A percentile compares a stretch with the other conserved stretches of the same genome.
Evolutionary conservation across 805 yeast species (phyloP).

Genomic region (Wickerhamiella lipophila): DNA sequence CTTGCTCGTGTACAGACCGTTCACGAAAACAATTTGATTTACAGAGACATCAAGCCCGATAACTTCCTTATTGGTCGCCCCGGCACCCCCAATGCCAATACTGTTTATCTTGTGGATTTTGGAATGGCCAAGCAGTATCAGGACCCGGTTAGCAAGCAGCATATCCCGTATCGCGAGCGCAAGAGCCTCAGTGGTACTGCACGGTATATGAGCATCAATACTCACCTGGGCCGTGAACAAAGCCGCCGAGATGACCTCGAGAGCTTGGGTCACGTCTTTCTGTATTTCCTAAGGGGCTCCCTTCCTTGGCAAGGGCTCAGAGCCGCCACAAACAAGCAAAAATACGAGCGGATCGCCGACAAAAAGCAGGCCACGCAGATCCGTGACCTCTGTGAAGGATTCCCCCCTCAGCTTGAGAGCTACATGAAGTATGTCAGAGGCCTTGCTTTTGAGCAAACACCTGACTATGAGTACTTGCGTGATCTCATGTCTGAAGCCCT

Average conservation of each 20-base stretch:
- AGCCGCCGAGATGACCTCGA: conserved; percentile 93
- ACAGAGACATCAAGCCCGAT: conserved; percentile 96
- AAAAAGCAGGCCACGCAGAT: conserved; percentile 85
- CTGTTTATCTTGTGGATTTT: conserved; percentile 83
- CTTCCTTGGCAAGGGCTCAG: conserved; percentile 98
- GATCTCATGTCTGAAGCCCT: conserved; percentile 67
- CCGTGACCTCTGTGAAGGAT: conserved; percentile 72
- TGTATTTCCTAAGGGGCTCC: conserved; percentile 77
- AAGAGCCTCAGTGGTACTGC: conserved; percentile 96
- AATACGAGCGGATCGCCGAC: conserved; percentile 94
- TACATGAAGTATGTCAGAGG: conserved; percentile 81
- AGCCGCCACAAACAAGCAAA: conserved; percentile 95
- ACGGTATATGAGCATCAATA: conserved; percentile 92
- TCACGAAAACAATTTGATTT: conserved; percentile 81
- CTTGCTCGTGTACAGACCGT: conserved; percentile 71
- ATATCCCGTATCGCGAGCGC: conserved; percentile 92
- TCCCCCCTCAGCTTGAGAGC: conserved; percentile 86
- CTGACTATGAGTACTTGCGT: conserved; percentile 82
- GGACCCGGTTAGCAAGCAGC: conserved; percentile 90
- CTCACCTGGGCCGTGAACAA: conserved; percentile 95
- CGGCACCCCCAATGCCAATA: conserved; percentile 68
- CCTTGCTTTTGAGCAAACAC: conserved; percentile 83
- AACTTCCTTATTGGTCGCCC: conserved; percentile 90
- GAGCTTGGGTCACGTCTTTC: conserved; percentile 91
- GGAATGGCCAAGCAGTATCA: conserved; percentile 98